Evolutionary conservation across 1,284 basidiomycete genomes (phyloP).

Genomic region (Sanghuangporus sanghuang): DNA sequence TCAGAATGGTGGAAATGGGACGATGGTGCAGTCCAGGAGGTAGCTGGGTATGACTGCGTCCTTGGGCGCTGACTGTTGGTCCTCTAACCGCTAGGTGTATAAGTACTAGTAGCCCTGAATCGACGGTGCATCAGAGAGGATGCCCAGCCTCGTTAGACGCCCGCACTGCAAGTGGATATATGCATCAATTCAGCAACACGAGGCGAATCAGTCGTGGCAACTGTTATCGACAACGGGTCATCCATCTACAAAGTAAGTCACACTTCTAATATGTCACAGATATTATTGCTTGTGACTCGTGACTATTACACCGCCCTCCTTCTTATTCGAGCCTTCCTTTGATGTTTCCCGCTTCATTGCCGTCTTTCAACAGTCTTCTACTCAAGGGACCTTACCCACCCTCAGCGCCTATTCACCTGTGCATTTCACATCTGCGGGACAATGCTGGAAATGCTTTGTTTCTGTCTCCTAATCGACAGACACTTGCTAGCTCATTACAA

Average conservation of each 20-base stretch:
- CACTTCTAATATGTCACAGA: neutral
- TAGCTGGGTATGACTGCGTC: neutral
- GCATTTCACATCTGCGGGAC: constrained; percentile 39
- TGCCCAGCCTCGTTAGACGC: neutral
- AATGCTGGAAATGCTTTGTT: constrained; percentile 39
- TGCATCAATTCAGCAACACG: neutral
- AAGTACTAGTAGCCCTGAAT: neutral
- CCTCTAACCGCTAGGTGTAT: neutral
- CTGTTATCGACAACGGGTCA: no score
- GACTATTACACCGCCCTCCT: neutral
- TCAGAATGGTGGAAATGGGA: neutral
- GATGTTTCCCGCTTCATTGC: constrained; percentile 38
- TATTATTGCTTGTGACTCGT: neutral
- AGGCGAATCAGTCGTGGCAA: neutral
- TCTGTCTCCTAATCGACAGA: constrained; percentile 44
- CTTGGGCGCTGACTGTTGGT: neutral
- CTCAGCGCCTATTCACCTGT: constrained; percentile 52
- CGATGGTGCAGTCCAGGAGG: neutral
- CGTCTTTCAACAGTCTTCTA: constrained; percentile 43
- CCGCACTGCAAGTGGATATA: neutral
- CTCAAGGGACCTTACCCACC: constrained; percentile 49
- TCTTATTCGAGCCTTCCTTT: constrained; percentile 10
- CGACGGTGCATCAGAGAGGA: neutral
- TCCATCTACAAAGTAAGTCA: neutral
- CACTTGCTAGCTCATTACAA: constrained; percentile 37